Base-by-base conservation (phyloP, 441 rosid species). In the Adansonia madagascariensis region DNA sequence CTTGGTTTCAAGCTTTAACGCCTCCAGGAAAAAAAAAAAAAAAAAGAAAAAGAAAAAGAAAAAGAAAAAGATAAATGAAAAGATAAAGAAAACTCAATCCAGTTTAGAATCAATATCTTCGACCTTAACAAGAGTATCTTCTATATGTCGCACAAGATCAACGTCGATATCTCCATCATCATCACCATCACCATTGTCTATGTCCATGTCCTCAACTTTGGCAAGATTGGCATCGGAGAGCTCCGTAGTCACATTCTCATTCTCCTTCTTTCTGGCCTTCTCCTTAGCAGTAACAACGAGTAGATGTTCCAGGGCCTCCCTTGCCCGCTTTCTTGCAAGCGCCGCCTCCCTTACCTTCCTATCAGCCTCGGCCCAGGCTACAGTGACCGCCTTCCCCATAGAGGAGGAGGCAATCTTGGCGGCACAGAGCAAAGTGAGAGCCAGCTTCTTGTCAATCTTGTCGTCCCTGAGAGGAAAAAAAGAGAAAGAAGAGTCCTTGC, bases 311-410 rank as follows among this genome's bases (percentile, higher is more conserved):
- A 83, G 7, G 7, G 85, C 77, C 18, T 83, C 83, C 63, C 77
- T 47, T 8, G 81, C 83, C 20, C 77, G 79, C 67, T 75, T 80
- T 65, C 75, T 74, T 0, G 83, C 83, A 17, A 52, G 31, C 1
- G 79, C 77, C 3, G 85, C 79, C 24, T 83, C 85, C 66, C 69
- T 77, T 4, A 64, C 81, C 43, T 60, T 71, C 77, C 75, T 66
- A 18, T 77, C 83, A 1, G 79, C 81, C 50, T 80, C 81, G 1
- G 61, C 69, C 50, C 79, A 22, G 4, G 81, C 80, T 6, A 50
- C 72, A 0, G 46, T 4, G n/a, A 65, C 79, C 0, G 83, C 83
- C 44, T 78, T 80, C 24, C 3, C 74, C 85, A 83, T 83, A 0
- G 83, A 80, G 2, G 49, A 67, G 2, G 75, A 9, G 0, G 83